Percentiles rank a stretch among this genome's conserved stretches.
Evolutionary conservation across 306 rosid genomes (phyloP).

Genomic region (Quercus wislizeni): DNA sequence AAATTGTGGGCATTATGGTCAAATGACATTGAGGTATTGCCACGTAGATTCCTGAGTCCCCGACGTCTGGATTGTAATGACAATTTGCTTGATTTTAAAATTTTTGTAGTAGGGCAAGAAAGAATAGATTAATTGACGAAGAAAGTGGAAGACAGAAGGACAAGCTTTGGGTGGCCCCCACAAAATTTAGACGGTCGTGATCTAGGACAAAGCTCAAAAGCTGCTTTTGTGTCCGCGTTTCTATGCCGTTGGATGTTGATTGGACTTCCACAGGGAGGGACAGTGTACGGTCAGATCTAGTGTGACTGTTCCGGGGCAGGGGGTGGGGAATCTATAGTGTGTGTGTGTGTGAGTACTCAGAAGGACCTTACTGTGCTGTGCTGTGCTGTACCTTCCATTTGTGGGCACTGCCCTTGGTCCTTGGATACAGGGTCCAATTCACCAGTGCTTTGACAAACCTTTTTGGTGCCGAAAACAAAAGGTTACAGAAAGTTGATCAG

Average conservation of each 20-base stretch:
- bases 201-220: not conserved
- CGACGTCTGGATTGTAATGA: not conserved
- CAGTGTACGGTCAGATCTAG: conserved; percentile 41
- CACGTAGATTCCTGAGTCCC: not conserved
- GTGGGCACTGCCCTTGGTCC: not conserved
- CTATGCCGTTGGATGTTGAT: conserved; percentile 12
- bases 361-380: not conserved
- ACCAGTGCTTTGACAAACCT: not conserved
- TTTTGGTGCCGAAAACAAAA: not conserved
- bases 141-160: conserved; percentile 41
- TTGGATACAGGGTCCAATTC: not conserved
- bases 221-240: not conserved
- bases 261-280: not conserved
- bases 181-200: conserved; percentile 15
- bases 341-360: not conserved
- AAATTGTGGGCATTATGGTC: not conserved
- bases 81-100: not conserved
- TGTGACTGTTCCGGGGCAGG: not conserved
- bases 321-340: conserved; percentile 5
- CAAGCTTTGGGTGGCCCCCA: conserved; percentile 5
- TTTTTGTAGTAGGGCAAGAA: not conserved
- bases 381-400: not conserved
- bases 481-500: not conserved
- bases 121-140: not conserved
- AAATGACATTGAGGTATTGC: not conserved